These are phyloP conservation scores for Acanthamoeba culbertsoni DNA, from an alignment of 208 protist genomes.

Conservation along the genomic window DNA sequence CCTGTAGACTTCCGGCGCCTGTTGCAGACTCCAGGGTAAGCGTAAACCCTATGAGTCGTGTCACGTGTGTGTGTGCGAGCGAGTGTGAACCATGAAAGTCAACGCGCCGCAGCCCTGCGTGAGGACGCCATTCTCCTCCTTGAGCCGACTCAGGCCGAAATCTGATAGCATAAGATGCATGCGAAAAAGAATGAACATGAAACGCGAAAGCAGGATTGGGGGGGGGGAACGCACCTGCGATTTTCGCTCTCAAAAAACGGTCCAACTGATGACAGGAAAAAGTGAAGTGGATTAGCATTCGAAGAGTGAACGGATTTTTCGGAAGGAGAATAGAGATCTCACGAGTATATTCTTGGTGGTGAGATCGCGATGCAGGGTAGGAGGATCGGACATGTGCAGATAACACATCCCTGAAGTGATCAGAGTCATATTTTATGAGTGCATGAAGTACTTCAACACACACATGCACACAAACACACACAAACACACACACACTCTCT, in stretches of 20 bases:
- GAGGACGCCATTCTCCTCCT: background rate
- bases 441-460: no score
- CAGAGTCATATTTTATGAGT: background rate
- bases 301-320: background rate
- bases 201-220: background rate
- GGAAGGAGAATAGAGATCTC: background rate
- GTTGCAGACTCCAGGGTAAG: background rate
- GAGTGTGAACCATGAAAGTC: background rate
- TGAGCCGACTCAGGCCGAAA: background rate
- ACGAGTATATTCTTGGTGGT: slow-evolving; percentile 69
- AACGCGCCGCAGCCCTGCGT: background rate
- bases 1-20: slow-evolving; percentile 2
- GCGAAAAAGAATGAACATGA: background rate
- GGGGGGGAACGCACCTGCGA: background rate
- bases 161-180: background rate
- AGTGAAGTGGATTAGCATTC: background rate
- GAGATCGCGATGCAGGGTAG: slow-evolving; percentile 70
- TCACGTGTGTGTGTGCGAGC: background rate
- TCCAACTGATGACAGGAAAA: no score
- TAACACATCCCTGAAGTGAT: slow-evolving; percentile 56
- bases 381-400: slow-evolving; percentile 67
- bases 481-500: no score
- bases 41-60: background rate
- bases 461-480: no score
- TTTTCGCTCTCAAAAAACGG: background rate